Conservation (phyloP, 345 rosid species). For the Hypericum androsaemum region DNA sequence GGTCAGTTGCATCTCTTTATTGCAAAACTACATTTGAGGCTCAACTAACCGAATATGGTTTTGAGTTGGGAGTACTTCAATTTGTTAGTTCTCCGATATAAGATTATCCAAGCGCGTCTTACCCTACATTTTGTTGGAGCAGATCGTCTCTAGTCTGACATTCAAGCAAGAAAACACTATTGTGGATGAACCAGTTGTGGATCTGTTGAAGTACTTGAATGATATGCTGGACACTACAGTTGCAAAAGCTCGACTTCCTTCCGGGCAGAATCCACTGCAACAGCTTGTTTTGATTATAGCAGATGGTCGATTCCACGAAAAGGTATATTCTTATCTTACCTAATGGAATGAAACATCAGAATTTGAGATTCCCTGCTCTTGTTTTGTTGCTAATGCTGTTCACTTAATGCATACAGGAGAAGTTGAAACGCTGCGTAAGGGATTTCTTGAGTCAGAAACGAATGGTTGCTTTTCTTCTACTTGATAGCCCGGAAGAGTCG, state of each 20-base stretch:
- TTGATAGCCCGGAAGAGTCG: constrained; percentile 61
- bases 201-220: constrained; percentile 55
- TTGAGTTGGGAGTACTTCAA: not conserved
- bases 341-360: not conserved
- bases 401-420: constrained; percentile 31
- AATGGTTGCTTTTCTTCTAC: constrained; percentile 82
- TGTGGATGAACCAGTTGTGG: constrained; percentile 66
- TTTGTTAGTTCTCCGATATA: not conserved
- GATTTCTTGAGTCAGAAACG: constrained; percentile 65
- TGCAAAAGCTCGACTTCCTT: constrained; percentile 57
- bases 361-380: not conserved
- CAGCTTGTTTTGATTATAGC: constrained; percentile 90
- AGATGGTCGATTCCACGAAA: constrained; percentile 86
- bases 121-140: constrained; percentile 16
- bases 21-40: too few relatives aligned
- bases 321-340: constrained; percentile 28
- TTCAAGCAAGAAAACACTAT: constrained; percentile 84
- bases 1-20: constrained; percentile 28
- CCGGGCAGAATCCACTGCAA: constrained; percentile 91
- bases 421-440: constrained; percentile 57
- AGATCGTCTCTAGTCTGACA: constrained; percentile 81
- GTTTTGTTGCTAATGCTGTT: not conserved
- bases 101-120: not conserved
- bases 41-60: too few relatives aligned
- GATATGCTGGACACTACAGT: constrained; percentile 65